Evolutionary conservation across 192 early-diverging fungal genomes (phyloP).

Genomic region (Podila verticillata): DNA sequence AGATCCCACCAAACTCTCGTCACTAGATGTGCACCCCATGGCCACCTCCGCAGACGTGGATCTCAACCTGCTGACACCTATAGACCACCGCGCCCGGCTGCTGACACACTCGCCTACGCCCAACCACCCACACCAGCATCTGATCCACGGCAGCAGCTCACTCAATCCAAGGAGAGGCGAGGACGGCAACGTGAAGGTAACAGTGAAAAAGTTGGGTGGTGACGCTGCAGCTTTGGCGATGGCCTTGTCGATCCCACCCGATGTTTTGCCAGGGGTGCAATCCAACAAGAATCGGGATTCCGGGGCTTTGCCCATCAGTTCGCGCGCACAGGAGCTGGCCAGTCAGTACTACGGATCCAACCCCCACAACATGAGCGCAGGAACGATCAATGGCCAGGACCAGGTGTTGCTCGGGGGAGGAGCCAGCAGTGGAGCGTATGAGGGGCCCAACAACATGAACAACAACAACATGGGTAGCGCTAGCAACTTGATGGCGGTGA

Average conservation of each 20-base stretch:
- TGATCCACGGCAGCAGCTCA: not conserved
- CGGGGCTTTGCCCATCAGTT: not conserved
- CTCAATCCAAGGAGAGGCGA: not conserved
- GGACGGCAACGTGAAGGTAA: not conserved
- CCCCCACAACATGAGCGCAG: not conserved
- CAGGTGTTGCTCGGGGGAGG: not conserved
- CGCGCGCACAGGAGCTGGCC: slow-evolving; percentile 3
- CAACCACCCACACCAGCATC: not conserved
- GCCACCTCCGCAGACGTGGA: not conserved
- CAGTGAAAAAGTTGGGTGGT: not conserved
- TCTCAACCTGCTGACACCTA: not conserved
- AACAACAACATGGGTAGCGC: not conserved
- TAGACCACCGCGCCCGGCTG: not conserved
- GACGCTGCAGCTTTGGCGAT: not conserved
- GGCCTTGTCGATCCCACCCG: slow-evolving; percentile 5
- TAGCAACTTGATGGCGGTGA: not conserved
- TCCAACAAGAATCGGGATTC: slow-evolving; percentile 14
- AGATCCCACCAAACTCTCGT: not conserved
- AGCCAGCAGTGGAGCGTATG: not conserved
- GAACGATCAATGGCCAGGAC: not conserved
- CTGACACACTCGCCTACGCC: not conserved
- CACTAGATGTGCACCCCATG: not conserved
- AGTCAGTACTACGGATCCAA: not conserved
- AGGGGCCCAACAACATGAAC: not conserved
- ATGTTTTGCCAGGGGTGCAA: slow-evolving; percentile 30